These are phyloP conservation scores for Phytophthora pseudosyringae DNA, from an alignment of 352 stramenopile species.

Conservation along the genomic window DNA sequence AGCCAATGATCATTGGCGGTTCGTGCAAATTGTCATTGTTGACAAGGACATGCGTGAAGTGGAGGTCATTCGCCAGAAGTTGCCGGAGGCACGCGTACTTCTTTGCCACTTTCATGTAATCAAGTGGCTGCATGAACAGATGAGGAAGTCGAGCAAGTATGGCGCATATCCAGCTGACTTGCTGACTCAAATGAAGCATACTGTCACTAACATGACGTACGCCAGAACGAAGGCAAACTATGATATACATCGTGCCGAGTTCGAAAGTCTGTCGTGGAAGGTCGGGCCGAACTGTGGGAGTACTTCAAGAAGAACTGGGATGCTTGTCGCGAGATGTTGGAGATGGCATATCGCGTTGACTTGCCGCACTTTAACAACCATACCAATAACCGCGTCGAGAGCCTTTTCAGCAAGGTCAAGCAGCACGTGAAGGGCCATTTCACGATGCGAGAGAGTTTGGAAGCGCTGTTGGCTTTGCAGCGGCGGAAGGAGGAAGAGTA, in stretches of 20 bases:
- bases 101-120: constrained; percentile 21
- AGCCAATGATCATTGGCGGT: constrained; percentile 15
- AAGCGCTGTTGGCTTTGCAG: background rate
- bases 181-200: constrained; percentile 12
- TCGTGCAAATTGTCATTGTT: constrained; percentile 10
- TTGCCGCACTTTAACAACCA: constrained; percentile 18
- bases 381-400: constrained; percentile 19
- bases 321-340: constrained; percentile 10
- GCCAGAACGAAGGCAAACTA: background rate
- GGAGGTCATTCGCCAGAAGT: constrained; percentile 2
- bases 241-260: constrained; percentile 6
- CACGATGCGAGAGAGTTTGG: background rate
- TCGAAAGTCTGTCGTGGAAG: constrained; percentile 3
- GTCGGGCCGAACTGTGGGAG: background rate
- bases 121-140: constrained; percentile 17
- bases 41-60: constrained; percentile 20
- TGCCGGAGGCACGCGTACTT: background rate
- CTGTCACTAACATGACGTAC: constrained; percentile 20
- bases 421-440: background rate
- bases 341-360: constrained; percentile 12
- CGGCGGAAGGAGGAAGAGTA: background rate
- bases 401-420: constrained; percentile 16
- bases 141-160: constrained; percentile 6
- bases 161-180: constrained; percentile 4
- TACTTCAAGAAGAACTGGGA: constrained; percentile 30